Conservation (phyloP, 2,329 filamentous ascomycete genomes). For the Xylaria sp. region DNA sequence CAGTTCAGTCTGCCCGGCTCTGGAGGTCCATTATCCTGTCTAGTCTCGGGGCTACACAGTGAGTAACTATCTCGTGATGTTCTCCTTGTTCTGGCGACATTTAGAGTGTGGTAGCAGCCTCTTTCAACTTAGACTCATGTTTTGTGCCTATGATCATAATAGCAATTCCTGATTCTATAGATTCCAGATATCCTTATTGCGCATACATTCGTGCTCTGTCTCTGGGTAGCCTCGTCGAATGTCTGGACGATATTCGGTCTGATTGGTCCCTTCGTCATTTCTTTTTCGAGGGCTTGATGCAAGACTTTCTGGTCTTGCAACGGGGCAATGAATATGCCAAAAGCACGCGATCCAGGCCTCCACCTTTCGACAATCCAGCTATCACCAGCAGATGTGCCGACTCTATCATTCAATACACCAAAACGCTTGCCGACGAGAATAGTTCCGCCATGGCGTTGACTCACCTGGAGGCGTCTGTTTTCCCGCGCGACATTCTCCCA, state of each 20-base stretch:
- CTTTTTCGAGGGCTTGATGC: constrained; percentile 58
- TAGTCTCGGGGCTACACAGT: constrained; percentile 65
- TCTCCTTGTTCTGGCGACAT: no score
- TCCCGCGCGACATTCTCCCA: constrained; percentile 63
- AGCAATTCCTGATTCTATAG: neutral
- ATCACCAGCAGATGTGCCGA: constrained; percentile 64
- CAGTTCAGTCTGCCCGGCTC: constrained; percentile 65
- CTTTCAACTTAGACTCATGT: no score
- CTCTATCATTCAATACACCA: constrained; percentile 65
- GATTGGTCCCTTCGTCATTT: constrained; percentile 44
- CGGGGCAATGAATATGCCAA: constrained; percentile 38
- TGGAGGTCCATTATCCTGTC: constrained; percentile 78
- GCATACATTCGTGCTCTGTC: constrained; percentile 73
- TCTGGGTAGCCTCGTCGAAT: constrained; percentile 68
- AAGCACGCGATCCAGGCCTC: constrained; percentile 36
- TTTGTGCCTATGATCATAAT: neutral
- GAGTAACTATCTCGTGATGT: neutral
- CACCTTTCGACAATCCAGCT: constrained; percentile 50
- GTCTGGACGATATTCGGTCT: constrained; percentile 64
- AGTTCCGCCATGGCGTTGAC: constrained; percentile 64
- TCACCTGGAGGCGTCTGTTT: constrained; percentile 63
- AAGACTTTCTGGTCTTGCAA: constrained; percentile 49
- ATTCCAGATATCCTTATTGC: constrained; percentile 69
- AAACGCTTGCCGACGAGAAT: constrained; percentile 52
- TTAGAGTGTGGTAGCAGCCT: neutral